Evolutionary conservation across 495 filamentous ascomycete species (phyloP).

Genomic region (Usnea hakonensis): DNA sequence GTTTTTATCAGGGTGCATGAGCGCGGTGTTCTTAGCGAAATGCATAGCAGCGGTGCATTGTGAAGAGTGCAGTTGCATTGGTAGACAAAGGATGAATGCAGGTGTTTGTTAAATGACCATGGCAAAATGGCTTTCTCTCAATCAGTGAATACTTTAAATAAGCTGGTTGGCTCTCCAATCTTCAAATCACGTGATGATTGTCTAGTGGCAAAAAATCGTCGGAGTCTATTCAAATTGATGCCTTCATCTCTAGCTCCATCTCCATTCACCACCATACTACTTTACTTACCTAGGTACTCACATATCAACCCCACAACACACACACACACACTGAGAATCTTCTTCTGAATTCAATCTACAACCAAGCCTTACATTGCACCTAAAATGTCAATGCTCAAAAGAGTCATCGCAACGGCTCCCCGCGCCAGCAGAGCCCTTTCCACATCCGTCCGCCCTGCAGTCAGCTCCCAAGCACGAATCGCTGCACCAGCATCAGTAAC

Average conservation of each 20-base stretch:
- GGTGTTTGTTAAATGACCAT: not conserved
- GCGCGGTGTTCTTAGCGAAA: not conserved
- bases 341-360: not conserved
- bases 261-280: not conserved
- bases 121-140: not conserved
- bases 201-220: not conserved
- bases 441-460: slow-evolving; percentile 37
- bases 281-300: no score
- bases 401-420: slow-evolving; percentile 43
- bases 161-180: not conserved
- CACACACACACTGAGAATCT: not conserved
- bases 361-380: not conserved
- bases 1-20: slow-evolving; percentile 2
- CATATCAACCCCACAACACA: not conserved
- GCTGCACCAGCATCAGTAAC: slow-evolving; percentile 28
- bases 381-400: slow-evolving; percentile 43
- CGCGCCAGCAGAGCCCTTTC: slow-evolving; percentile 41
- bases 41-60: slow-evolving; percentile 12
- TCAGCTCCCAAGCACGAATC: slow-evolving; percentile 32
- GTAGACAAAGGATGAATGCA: not conserved
- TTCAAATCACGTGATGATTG: not conserved
- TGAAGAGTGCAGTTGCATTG: not conserved
- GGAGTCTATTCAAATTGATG: not conserved
- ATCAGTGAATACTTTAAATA: no score
- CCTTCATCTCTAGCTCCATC: not conserved